Conservation (phyloP, 495 filamentous ascomycete species). For the Trichoderma orchidacearum region DNA sequence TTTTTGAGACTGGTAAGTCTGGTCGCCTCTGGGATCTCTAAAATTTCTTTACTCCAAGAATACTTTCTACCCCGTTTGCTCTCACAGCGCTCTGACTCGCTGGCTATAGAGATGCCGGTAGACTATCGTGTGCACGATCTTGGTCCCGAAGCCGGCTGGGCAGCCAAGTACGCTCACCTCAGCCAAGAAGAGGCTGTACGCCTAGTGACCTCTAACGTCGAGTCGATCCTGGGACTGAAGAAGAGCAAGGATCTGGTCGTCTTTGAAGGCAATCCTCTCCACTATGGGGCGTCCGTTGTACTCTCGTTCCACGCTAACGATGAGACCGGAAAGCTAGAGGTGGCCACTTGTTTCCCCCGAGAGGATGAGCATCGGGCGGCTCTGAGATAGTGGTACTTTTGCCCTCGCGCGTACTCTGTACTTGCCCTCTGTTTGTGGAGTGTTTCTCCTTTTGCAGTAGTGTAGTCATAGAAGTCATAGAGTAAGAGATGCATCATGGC, state of each 20-base stretch:
- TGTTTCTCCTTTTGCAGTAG: no score
- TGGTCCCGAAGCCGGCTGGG: constrained; percentile 18
- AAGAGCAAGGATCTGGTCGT: constrained; percentile 20
- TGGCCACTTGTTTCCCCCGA: constrained; percentile 6
- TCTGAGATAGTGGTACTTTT: not conserved
- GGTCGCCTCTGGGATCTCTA: not conserved
- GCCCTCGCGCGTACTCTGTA: not conserved
- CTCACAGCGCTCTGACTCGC: not conserved
- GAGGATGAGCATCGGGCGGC: not conserved
- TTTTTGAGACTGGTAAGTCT: constrained; percentile 6
- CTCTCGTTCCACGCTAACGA: constrained; percentile 13
- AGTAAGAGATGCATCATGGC: no score
- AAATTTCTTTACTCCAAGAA: no score
- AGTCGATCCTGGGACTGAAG: constrained; percentile 18
- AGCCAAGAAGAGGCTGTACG: constrained; percentile 9
- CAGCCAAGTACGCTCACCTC: constrained; percentile 15
- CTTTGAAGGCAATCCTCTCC: constrained; percentile 25
- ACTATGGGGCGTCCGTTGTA: constrained; percentile 20
- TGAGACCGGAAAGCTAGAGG: constrained; percentile 3
- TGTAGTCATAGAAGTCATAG: no score
- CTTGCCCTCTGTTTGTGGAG: no score
- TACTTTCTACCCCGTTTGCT: no score
- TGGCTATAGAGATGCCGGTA: not conserved
- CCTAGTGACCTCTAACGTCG: constrained; percentile 20
- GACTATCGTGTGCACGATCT: constrained; percentile 14